These are phyloP conservation scores for Microcera coccophila DNA, from an alignment of 2,329 filamentous ascomycete species.

Conservation along the genomic window DNA sequence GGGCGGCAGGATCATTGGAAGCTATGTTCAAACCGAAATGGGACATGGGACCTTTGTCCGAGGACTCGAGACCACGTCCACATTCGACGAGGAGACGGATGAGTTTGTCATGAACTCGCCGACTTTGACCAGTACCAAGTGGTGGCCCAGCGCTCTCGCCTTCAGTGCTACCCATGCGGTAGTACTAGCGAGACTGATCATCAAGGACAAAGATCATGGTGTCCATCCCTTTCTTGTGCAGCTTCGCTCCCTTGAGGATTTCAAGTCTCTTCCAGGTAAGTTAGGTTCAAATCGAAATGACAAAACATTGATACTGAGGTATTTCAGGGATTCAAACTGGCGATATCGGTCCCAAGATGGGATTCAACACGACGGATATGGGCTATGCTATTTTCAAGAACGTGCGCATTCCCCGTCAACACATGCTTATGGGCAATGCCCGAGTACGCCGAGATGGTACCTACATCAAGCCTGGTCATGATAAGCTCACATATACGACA, in stretches of 20 bases:
- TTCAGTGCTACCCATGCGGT: slow-evolving; percentile 72
- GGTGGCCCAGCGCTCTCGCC: slow-evolving; percentile 80
- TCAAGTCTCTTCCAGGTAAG: slow-evolving; percentile 44
- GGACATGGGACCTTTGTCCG: slow-evolving; percentile 75
- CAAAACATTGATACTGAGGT: too few relatives aligned
- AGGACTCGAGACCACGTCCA: slow-evolving; percentile 68
- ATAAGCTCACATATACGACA: too few relatives aligned
- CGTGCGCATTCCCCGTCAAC: slow-evolving; percentile 65
- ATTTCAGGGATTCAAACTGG: slow-evolving; percentile 73
- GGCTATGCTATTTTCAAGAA: slow-evolving; percentile 75
- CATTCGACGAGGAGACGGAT: slow-evolving; percentile 69
- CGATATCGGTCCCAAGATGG: slow-evolving; percentile 77
- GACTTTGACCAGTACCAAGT: slow-evolving; percentile 71
- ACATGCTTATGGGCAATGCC: slow-evolving; percentile 58
- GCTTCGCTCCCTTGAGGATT: slow-evolving; percentile 67
- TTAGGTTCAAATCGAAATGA: neutral
- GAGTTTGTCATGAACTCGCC: slow-evolving; percentile 73
- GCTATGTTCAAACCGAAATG: slow-evolving; percentile 77
- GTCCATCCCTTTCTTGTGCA: slow-evolving; percentile 77
- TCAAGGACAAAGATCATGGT: slow-evolving; percentile 64
- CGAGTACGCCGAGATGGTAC: neutral
- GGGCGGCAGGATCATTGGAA: slow-evolving; percentile 70
- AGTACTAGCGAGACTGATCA: slow-evolving; percentile 72
- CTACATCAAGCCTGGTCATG: neutral
- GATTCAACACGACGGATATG: slow-evolving; percentile 80